These are phyloP conservation scores for Pelargonium citronellum DNA, from an alignment of 441 rosid genomes.

Conservation along the genomic window DNA sequence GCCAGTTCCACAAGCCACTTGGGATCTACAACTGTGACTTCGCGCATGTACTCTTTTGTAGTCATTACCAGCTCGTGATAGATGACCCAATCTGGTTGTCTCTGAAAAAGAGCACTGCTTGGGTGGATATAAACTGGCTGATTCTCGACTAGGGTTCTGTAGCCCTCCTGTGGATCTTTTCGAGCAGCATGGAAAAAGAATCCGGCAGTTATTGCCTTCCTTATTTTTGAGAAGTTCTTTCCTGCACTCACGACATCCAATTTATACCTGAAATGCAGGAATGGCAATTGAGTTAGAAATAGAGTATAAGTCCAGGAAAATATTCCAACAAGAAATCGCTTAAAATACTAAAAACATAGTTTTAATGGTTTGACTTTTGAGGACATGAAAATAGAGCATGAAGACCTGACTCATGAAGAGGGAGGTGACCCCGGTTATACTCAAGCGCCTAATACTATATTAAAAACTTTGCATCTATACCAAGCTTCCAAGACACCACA, in stretches of 20 bases:
- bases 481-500: not conserved
- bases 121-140: slow-evolving; percentile 92
- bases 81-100: slow-evolving; percentile 95
- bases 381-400: too few species aligned
- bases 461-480: not conserved
- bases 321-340: not conserved
- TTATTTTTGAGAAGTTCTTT: slow-evolving; percentile 71
- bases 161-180: slow-evolving; percentile 93
- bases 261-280: slow-evolving; percentile 52
- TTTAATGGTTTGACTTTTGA: not conserved
- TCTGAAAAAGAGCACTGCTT: slow-evolving; percentile 88
- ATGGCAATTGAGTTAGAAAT: slow-evolving; percentile 13
- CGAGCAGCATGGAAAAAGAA: slow-evolving; percentile 80
- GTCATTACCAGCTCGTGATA: slow-evolving; percentile 94
- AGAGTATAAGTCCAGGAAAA: not conserved
- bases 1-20: slow-evolving; percentile 68
- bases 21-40: slow-evolving; percentile 57
- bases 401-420: too few species aligned
- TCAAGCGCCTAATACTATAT: too few species aligned
- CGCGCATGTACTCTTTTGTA: slow-evolving; percentile 68
- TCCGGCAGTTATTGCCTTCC: slow-evolving; percentile 89
- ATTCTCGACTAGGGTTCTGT: slow-evolving; percentile 82
- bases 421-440: too few species aligned
- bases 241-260: slow-evolving; percentile 80
- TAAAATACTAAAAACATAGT: not conserved